Conservation (phyloP, 768 basidiomycete genomes). For the Lactarius vividus region DNA sequence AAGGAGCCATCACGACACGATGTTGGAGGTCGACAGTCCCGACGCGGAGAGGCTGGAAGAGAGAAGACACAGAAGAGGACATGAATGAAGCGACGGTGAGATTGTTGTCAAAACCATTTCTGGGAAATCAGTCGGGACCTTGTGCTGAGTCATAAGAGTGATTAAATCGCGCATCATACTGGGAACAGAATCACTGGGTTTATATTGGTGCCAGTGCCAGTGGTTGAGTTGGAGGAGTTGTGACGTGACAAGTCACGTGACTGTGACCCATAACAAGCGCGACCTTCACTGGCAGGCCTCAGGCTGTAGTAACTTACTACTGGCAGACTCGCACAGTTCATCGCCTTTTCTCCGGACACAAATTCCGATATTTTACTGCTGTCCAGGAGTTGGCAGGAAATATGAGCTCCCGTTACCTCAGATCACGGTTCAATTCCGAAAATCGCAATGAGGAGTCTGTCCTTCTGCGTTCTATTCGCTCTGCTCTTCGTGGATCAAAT, state of each 20-base stretch:
- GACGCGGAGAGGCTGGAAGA: constrained; percentile 49
- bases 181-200: no score
- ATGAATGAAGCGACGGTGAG: background rate
- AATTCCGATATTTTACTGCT: background rate
- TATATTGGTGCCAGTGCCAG: no score
- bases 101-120: background rate
- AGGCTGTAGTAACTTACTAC: no score
- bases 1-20: constrained; percentile 52
- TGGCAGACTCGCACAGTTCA: no score
- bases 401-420: constrained; percentile 22
- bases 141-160: background rate
- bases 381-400: background rate
- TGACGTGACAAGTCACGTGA: no score
- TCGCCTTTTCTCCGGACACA: no score
- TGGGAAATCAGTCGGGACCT: background rate
- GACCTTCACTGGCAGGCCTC: no score
- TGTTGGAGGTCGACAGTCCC: constrained; percentile 45
- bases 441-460: constrained; percentile 33
- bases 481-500: constrained; percentile 52
- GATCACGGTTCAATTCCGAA: constrained; percentile 10
- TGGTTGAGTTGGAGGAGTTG: no score
- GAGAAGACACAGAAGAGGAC: constrained; percentile 23
- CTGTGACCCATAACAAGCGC: no score
- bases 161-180: no score
- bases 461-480: constrained; percentile 56